A percentile compares a stretch with the other conserved stretches of the same genome.
Evolutionary conservation across 805 yeast species (phyloP).

Genomic region (Metschnikowia orientalis): DNA sequence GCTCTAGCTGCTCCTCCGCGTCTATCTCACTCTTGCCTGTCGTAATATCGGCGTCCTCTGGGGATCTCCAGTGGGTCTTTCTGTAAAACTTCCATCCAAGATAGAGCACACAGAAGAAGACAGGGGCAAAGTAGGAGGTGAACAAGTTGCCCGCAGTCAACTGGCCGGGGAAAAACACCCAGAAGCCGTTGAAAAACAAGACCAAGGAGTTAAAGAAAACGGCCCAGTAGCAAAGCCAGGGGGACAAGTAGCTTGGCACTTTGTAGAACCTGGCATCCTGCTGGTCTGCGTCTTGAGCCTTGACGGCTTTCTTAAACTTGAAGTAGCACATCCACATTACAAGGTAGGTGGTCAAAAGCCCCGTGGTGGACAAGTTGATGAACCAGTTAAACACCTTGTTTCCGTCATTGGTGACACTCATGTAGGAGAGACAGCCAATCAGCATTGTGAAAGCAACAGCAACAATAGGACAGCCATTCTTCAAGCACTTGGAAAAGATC

Average conservation of each 20-base stretch:
- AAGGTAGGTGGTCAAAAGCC: constrained; percentile 63
- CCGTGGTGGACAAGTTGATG: constrained; percentile 59
- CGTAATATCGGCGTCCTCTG: constrained; percentile 49
- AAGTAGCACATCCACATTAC: constrained; percentile 53
- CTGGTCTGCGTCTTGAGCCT: constrained; percentile 36
- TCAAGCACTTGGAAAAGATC: constrained; percentile 56
- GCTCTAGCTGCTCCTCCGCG: constrained; percentile 46
- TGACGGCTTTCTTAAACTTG: constrained; percentile 27
- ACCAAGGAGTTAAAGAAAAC: constrained; percentile 21
- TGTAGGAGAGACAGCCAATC: constrained; percentile 27
- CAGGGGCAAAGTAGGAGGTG: constrained; percentile 37
- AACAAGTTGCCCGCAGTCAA: constrained; percentile 31
- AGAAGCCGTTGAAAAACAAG: constrained; percentile 39
- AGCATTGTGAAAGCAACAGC: constrained; percentile 47
- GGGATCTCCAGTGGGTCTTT: constrained; percentile 42
- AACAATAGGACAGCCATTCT: constrained; percentile 65
- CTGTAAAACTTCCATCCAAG: constrained; percentile 50
- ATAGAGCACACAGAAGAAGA: constrained; percentile 46
- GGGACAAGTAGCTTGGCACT: constrained; percentile 13
- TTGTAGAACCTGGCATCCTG: constrained; percentile 14
- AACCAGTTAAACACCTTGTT: constrained; percentile 68
- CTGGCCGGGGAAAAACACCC: constrained; percentile 37
- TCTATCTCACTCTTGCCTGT: constrained; percentile 56
- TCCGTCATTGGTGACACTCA: constrained; percentile 48
- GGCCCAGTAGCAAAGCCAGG: constrained; percentile 18